phyloP scores from a whole-genome alignment of 805 yeast species.

The Hanseniaspora vineae region DNA sequence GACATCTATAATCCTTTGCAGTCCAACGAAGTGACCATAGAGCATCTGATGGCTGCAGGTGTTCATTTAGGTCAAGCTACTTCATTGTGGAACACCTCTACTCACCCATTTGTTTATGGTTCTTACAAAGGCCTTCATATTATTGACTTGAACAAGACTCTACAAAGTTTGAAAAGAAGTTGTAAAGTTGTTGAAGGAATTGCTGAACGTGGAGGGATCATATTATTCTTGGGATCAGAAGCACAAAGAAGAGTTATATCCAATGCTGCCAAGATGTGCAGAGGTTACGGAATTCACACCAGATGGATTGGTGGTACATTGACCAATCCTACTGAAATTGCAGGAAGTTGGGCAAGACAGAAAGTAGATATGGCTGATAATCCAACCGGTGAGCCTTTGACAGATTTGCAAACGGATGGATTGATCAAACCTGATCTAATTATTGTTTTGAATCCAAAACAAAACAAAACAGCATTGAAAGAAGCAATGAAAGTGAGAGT shows the following conservation, averaged over 20 bases:
- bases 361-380: constrained; percentile 68
- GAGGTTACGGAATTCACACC: constrained; percentile 69
- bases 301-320: constrained; percentile 95
- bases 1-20: constrained; percentile 48
- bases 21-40: constrained; percentile 45
- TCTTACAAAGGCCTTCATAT: constrained; percentile 83
- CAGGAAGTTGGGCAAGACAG: constrained; percentile 42
- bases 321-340: constrained; percentile 66
- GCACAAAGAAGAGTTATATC: constrained; percentile 66
- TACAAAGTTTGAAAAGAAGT: constrained; percentile 64
- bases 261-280: constrained; percentile 63
- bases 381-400: constrained; percentile 47
- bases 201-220: constrained; percentile 71
- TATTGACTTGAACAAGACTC: constrained; percentile 79
- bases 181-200: constrained; percentile 75
- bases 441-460: constrained; percentile 66
- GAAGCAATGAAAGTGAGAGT: constrained; percentile 76
- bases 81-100: constrained; percentile 61
- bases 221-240: constrained; percentile 74
- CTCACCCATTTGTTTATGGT: constrained; percentile 81
- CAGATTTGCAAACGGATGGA: constrained; percentile 34
- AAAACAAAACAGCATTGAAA: constrained; percentile 56
- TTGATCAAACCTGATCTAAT: constrained; percentile 81
- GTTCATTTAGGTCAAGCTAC: constrained; percentile 92
- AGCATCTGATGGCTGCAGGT: constrained; percentile 77